Evolutionary conservation across 164 flowering plant genomes (phyloP), one percentile per base, ranked within the genome.

Genomic region (Cinnamomum micranthum): DNA sequence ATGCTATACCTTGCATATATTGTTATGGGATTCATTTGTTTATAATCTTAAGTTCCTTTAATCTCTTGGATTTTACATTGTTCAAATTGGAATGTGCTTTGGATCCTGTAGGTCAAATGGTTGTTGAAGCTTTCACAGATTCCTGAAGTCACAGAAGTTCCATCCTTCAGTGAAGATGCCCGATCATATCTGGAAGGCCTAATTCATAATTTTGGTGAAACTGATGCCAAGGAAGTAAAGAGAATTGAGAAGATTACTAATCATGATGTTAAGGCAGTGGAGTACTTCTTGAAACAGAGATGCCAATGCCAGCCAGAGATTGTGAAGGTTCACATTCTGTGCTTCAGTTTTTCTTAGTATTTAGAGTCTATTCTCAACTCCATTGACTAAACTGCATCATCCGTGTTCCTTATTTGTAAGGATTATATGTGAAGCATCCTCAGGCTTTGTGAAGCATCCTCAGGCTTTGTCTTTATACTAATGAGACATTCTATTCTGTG

Each of bases 201-300:
- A 64, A 76, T 88, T 75, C 87, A 89, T 73, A 86, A 81, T 73
- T 93, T 95, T 75, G 76, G 84, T 70, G 70, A 79, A 71, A 72
- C 72, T 76, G 99, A 95, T 85, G 98, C 99, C 1, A 67, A 79
- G 85, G 93, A 93, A 75, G 88, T 95, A 27, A 93, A 91, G 73
- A 84, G 84, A 2, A 93, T 95, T 71, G 98, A 95, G 88, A 91
- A 70, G 81, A 87, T 89, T 73, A 95, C 99, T 3, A 93, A 95
- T 76, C 98, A 95, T 84, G 99, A 93, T 80, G 99, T 92, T 11
- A 95, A 95, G 83, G 99, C 99, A n/a, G 93, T 96, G 52, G 98
- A 93, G 68, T 96, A 96, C 82, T 96, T 91, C 82, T 82, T 94
- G 83, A 94, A 94, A 77, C 79, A 86, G 76, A 89, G 83, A 77